phyloP scores from a whole-genome alignment of 768 basidiomycete species.

The Leccinum truebloodii region DNA sequence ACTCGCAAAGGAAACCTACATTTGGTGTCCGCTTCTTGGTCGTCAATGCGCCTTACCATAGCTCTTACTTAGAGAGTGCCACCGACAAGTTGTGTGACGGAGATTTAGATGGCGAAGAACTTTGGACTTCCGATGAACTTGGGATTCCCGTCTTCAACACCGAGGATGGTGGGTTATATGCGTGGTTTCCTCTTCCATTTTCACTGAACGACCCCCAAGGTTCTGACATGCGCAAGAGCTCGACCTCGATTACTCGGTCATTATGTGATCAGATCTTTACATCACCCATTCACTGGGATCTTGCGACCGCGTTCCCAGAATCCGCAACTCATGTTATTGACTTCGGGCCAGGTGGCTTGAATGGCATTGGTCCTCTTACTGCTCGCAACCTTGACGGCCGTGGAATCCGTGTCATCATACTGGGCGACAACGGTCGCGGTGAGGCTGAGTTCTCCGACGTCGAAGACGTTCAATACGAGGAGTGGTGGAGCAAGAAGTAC shows the following conservation, averaged over 20 bases:
- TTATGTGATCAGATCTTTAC: conserved; percentile 95
- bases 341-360: conserved; percentile 93
- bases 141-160: conserved; percentile 90
- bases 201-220: conserved; percentile 47
- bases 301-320: conserved; percentile 87
- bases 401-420: conserved; percentile 86
- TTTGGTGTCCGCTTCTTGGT: conserved; percentile 93
- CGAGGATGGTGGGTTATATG: conserved; percentile 70
- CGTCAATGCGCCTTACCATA: conserved; percentile 97
- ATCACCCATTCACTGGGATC: conserved; percentile 88
- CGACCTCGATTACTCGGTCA: conserved; percentile 79
- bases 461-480: conserved; percentile 66
- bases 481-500: conserved; percentile 92
- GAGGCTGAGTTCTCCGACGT: conserved; percentile 83
- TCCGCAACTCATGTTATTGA: conserved; percentile 93
- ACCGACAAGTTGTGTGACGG: conserved; percentile 75
- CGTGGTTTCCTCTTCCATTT: conserved; percentile 19
- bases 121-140: conserved; percentile 72
- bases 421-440: conserved; percentile 89
- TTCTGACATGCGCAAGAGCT: conserved; percentile 71
- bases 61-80: conserved; percentile 73
- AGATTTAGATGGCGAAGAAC: conserved; percentile 74
- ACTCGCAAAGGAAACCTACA: conserved; percentile 91
- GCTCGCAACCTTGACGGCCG: conserved; percentile 90
- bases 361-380: conserved; percentile 91